Percentiles rank a stretch among this genome's conserved stretches.
phyloP scores from a whole-genome alignment of 306 rosid species.

The Cucurbita maxima region DNA sequence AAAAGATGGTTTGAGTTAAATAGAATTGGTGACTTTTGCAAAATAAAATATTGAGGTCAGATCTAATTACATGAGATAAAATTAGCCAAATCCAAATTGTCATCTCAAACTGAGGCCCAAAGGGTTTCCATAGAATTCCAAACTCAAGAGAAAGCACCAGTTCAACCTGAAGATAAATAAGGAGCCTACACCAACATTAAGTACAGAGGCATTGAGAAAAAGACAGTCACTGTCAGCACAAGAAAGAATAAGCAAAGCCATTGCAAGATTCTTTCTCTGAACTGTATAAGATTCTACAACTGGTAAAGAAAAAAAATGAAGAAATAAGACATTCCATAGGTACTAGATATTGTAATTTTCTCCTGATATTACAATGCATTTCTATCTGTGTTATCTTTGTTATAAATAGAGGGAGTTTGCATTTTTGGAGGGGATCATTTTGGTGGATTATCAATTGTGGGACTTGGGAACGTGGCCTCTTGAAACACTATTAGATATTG shows the following conservation, averaged over 20 bases:
- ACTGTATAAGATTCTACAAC: neutral
- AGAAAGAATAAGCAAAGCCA: neutral
- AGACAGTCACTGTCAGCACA: neutral
- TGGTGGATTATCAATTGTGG: neutral
- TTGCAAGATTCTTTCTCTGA: neutral
- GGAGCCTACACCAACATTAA: neutral
- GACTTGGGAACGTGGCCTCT: neutral
- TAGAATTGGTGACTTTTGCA: no score
- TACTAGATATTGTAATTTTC: neutral
- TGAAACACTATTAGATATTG: neutral
- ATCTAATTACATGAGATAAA: neutral
- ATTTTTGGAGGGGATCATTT: neutral
- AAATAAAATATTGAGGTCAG: neutral
- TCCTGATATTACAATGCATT: no score
- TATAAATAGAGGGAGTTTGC: neutral
- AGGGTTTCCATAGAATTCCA: neutral
- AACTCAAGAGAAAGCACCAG: no score
- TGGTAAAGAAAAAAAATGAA: neutral
- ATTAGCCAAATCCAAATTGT: no score
- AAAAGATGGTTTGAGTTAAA: no score
- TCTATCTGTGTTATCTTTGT: neutral
- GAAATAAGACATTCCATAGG: neutral
- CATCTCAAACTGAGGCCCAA: neutral
- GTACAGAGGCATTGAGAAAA: neutral
- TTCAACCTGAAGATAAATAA: no score